Evolutionary conservation across 1,139 yeast genomes (phyloP), one percentile per base, ranked within the genome.

Genomic region (Waltiozyma sp.): DNA sequence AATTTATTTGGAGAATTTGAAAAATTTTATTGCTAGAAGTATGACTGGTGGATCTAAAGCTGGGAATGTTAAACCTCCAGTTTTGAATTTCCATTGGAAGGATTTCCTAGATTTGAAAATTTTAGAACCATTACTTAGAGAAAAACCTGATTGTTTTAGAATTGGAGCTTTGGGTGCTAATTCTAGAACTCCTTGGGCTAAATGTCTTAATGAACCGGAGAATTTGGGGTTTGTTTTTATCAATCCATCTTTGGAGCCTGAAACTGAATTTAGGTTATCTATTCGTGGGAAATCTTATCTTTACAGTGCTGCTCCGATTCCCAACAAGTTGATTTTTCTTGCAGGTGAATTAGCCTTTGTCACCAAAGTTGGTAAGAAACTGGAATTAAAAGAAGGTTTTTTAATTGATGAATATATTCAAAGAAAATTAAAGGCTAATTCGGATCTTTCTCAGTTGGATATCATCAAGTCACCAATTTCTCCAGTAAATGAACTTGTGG

Each of bases 311-410:
- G 64, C 64, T 3, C 61, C 64, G n/a, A 44, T 54, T n/a, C 67
- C 67, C 9, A 48, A 48, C n/a, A 62, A 56, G 41, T 40, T 62
- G 26, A 49, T 62, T 13, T 61, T 61, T 43, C 43, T 62, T 24
- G 61, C 62, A 7, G 65, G 66, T 39, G 67, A 63, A 42, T 47
- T 62, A 37, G 64, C 64, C 0, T 60, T 63, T 42, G 64, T 62
- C 26, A 59, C 61, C 3, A 60, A 56, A 46, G 54, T 59, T 18
- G 54, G 54, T 16, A 56, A 54, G 31, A 56, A 57, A 37, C 44
- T 51, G 15, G 57, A 54, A 13, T 34, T 63, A 11, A 57, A 56
- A 28, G 58, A 55, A 37, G 60, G 60, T 39, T 44, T 48, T 4
- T 58, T 63, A 62, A 49, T 62, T 38, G 62, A 60, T 37, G 53